A percentile compares a stretch with the other conserved stretches of the same genome.
phyloP scores from a whole-genome alignment of 2,329 filamentous ascomycete species.

The Bretziella fagacearum region DNA sequence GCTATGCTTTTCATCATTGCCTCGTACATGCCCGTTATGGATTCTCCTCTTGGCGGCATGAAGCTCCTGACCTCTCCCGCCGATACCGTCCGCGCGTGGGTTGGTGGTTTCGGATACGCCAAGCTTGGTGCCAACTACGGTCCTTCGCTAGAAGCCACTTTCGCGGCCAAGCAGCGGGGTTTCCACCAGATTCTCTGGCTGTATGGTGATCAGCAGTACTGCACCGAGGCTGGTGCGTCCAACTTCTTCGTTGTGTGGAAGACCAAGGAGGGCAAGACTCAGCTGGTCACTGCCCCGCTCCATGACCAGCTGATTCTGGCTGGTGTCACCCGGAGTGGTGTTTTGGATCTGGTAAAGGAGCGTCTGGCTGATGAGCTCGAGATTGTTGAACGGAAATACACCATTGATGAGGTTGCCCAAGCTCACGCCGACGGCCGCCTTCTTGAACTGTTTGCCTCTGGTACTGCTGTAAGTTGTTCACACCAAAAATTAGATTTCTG shows the following conservation, averaged over 20 bases:
- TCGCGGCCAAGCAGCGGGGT: conserved; percentile 53
- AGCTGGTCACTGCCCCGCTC: conserved; percentile 71
- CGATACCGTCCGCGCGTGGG: conserved; percentile 81
- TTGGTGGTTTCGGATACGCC: conserved; percentile 78
- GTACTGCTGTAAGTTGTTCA: conserved; percentile 53
- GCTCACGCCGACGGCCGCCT: conserved; percentile 59
- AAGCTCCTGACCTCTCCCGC: conserved; percentile 62
- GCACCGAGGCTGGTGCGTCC: conserved; percentile 80
- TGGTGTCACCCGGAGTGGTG: conserved; percentile 70
- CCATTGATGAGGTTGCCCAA: conserved; percentile 58
- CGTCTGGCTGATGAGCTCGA: conserved; percentile 44
- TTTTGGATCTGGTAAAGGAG: conserved; percentile 53
- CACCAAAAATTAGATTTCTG: too few species aligned
- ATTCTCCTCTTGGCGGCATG: conserved; percentile 39
- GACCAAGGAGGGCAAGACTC: conserved; percentile 39
- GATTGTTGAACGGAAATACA: conserved; percentile 68
- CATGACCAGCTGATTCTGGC: conserved; percentile 73
- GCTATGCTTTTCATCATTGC: conserved; percentile 79
- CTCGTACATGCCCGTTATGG: conserved; percentile 42
- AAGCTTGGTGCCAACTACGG: conserved; percentile 94
- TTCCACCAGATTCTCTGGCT: conserved; percentile 92
- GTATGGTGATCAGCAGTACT: conserved; percentile 57
- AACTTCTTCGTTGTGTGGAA: conserved; percentile 85
- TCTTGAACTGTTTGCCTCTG: conserved; percentile 70
- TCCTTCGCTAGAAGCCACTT: conserved; percentile 60